phyloP scores from a whole-genome alignment of 495 filamentous ascomycete genomes.

The Xylaria cubensis region DNA sequence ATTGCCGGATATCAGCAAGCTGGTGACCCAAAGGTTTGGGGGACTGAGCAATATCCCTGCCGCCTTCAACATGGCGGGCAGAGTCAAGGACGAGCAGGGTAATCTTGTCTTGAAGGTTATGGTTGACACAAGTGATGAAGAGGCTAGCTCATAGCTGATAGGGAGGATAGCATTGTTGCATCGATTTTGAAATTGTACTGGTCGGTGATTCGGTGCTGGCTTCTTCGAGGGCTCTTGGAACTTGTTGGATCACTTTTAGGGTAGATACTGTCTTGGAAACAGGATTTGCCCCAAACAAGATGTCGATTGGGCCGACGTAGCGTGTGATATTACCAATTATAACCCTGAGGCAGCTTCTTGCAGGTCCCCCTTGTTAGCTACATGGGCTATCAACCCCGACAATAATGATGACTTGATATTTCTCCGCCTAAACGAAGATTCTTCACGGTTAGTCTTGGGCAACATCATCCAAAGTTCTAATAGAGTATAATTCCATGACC shows the following conservation, averaged over 20 bases:
- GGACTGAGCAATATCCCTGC: conserved; percentile 52
- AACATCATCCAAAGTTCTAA: too few species aligned
- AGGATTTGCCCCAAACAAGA: background rate
- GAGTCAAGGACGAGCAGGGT: conserved; percentile 58
- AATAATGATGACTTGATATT: too few species aligned
- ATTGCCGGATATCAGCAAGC: conserved; percentile 62
- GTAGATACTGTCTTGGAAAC: background rate
- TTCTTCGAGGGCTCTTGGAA: background rate
- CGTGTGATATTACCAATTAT: too few species aligned
- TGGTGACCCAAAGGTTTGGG: conserved; percentile 73
- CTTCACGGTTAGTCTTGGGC: too few species aligned
- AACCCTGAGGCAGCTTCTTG: too few species aligned
- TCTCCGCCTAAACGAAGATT: too few species aligned
- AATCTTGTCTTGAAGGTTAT: conserved; percentile 62
- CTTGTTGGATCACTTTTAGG: background rate
- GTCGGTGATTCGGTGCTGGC: too few species aligned
- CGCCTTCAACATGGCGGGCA: conserved; percentile 60
- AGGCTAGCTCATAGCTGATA: background rate
- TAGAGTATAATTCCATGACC: too few species aligned
- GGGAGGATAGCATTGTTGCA: background rate
- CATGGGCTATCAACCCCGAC: too few species aligned
- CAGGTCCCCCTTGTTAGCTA: too few species aligned
- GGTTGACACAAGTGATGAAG: conserved; percentile 49
- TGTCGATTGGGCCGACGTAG: too few species aligned
- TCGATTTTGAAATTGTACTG: too few species aligned